A percentile compares a stretch with the other conserved stretches of the same genome.
These are phyloP conservation scores for Neoboletus subvelutipes DNA, from an alignment of 768 basidiomycete species.

Conservation along the genomic window DNA sequence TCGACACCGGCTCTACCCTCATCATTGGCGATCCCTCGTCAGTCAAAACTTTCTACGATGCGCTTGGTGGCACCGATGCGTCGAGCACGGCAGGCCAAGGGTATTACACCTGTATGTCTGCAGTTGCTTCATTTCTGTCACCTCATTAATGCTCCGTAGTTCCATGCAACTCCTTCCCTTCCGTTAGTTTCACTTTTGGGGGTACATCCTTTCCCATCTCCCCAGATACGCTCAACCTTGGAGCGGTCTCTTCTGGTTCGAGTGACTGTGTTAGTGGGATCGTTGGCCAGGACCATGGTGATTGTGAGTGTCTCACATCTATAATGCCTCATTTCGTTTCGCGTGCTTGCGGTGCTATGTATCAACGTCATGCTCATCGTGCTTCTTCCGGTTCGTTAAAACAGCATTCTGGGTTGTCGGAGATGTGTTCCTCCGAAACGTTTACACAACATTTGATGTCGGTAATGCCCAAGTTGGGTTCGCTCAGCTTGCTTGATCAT, in stretches of 20 bases:
- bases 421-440: slow-evolving; percentile 39
- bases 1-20: slow-evolving; percentile 24
- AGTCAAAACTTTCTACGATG: slow-evolving; percentile 21
- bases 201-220: slow-evolving; percentile 35
- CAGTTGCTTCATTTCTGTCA: neutral
- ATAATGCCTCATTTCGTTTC: no score
- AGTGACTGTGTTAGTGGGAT: slow-evolving; percentile 34
- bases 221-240: slow-evolving; percentile 38
- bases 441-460: slow-evolving; percentile 43
- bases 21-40: slow-evolving; percentile 2
- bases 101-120: slow-evolving; percentile 34
- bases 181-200: slow-evolving; percentile 37
- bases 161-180: slow-evolving; percentile 29
- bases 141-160: slow-evolving; percentile 8
- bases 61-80: slow-evolving; percentile 27
- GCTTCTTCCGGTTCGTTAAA: neutral
- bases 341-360: neutral
- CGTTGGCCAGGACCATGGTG: neutral
- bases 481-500: slow-evolving; percentile 22
- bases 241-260: slow-evolving; percentile 22
- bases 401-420: slow-evolving; percentile 20
- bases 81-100: slow-evolving; percentile 22
- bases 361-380: slow-evolving; percentile 3
- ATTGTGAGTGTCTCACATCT: neutral
- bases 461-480: no score